Conservation (phyloP, 2,329 filamentous ascomycete species). For the Westerdykella aurantiaca region DNA sequence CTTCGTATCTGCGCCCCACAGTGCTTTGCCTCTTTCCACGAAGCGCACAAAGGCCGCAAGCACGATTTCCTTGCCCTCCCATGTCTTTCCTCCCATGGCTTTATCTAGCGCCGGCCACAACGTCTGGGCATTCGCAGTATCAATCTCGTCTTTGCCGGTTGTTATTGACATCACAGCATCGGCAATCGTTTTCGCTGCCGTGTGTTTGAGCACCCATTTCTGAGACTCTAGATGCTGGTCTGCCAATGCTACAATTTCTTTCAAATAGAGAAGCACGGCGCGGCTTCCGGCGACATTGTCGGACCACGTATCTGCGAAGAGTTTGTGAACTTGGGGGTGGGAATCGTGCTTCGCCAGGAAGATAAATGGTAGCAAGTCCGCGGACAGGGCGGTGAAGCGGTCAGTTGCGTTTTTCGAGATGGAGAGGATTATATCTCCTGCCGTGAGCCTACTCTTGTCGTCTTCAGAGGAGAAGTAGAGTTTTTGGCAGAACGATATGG, state of each 20-base stretch:
- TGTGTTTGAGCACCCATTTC: slow-evolving; percentile 88
- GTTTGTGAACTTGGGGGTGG: slow-evolving; percentile 69
- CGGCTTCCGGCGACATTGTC: slow-evolving; percentile 83
- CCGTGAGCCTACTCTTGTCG: slow-evolving; percentile 64
- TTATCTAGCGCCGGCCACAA: slow-evolving; percentile 84
- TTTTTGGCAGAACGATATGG: slow-evolving; percentile 53
- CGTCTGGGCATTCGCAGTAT: slow-evolving; percentile 52
- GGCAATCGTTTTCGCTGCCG: slow-evolving; percentile 73
- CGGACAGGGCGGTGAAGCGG: slow-evolving; percentile 71
- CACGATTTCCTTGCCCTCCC: slow-evolving; percentile 83
- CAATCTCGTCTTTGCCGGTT: slow-evolving; percentile 52
- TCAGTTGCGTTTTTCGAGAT: slow-evolving; percentile 85
- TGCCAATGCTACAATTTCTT: slow-evolving; percentile 70
- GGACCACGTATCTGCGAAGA: slow-evolving; percentile 81
- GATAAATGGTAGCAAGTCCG: slow-evolving; percentile 73
- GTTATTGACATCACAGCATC: slow-evolving; percentile 63
- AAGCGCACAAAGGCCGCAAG: slow-evolving; percentile 75
- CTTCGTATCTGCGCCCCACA: slow-evolving; percentile 49
- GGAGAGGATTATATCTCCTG: slow-evolving; percentile 76
- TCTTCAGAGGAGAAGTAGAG: slow-evolving; percentile 81
- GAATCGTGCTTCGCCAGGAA: slow-evolving; percentile 84
- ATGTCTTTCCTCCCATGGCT: slow-evolving; percentile 80
- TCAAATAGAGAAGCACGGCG: slow-evolving; percentile 74
- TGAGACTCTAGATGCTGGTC: slow-evolving; percentile 66
- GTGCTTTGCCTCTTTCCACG: slow-evolving; percentile 55